Conservation (phyloP, 2,329 filamentous ascomycete genomes). For the Hymenoscyphus linearis region DNA sequence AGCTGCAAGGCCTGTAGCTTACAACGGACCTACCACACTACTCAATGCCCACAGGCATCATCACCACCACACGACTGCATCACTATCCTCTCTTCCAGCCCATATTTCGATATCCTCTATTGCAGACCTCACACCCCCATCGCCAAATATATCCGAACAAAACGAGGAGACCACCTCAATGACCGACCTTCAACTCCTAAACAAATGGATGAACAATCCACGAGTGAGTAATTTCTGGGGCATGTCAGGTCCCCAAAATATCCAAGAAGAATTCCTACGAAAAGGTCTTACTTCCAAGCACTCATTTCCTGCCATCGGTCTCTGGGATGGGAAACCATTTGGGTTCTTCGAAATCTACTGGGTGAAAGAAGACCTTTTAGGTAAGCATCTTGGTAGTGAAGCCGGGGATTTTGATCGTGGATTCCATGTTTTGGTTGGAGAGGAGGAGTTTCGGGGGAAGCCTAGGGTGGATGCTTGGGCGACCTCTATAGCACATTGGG, state of each 20-base stretch:
- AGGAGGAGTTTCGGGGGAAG: conserved; percentile 83
- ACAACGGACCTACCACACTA: conserved; percentile 50
- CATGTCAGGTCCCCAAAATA: conserved; percentile 47
- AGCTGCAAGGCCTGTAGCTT: conserved; percentile 56
- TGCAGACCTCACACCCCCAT: conserved; percentile 35
- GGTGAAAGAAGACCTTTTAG: conserved; percentile 86
- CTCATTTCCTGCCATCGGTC: conserved; percentile 84
- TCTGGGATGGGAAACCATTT: conserved; percentile 93
- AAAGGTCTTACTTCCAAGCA: conserved; percentile 61
- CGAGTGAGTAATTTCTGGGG: conserved; percentile 87
- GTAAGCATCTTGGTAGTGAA: conserved; percentile 60
- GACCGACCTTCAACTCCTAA: conserved; percentile 63
- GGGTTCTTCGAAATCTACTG: conserved; percentile 98
- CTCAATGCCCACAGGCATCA: conserved; percentile 26
- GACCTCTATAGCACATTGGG: conserved; percentile 81
- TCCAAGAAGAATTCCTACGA: conserved; percentile 64
- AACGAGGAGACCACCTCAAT: conserved; percentile 26
- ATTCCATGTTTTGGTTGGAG: conserved; percentile 82
- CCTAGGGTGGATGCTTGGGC: conserved; percentile 75
- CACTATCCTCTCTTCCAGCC: conserved; percentile 28
- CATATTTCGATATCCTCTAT: conserved; percentile 35
- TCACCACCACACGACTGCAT: conserved; percentile 26
- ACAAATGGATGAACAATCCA: conserved; percentile 83
- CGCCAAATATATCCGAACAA: conserved; percentile 32
- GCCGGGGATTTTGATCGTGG: conserved; percentile 81